Base-by-base conservation (phyloP, 306 rosid genomes). In the Rosa multiflora region DNA sequence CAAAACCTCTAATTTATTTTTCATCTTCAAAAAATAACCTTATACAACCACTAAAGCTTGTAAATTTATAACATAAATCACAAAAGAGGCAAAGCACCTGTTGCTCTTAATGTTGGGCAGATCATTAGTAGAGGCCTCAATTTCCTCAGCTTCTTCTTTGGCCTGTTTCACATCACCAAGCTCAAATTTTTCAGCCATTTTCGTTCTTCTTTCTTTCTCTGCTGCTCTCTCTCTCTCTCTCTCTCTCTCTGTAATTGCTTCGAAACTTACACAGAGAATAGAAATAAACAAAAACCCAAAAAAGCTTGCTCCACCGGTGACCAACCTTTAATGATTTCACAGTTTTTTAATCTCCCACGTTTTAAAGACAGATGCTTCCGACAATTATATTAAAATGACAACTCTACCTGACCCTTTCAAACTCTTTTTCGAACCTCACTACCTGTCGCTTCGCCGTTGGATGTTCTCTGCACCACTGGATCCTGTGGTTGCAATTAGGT, bases 341-440 rank as follows among this genome's bases (percentile, higher is more conserved):
- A 29, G 18, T 75, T 76, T 61, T 47, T 47, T 63, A 63, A 63
- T 76, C 29, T 76, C 79, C 62, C 79, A 76, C 79, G 79, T 76
- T 53, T 63, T 29, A 76, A 76, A 47, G 7, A 10, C 47, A 10
- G 62, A 47, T 47, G 61, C 72, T 29, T 63, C 35, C 72, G 14
- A n/a, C 79, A 20, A 20, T 62, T 47, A 62, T 15, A 47, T 5
- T 48, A 3, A 14, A 75, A 6, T 13, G 39, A 44, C 72, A 29
- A 26, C 58, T 44, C 72, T 0, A 40, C 49, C 26, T 4, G 51
- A 1, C 58, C 56, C 37, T 12, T 8, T 17, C 32, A 68, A 1
- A 37, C 20, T 18, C 35, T 35, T 18, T 72, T 73, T 20, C 20
- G 17, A 56, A 53, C 67, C 32, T 21, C 12, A 26, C 72, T 15